These are phyloP conservation scores for Myxozyma mucilagina DNA, from an alignment of 805 yeast genomes.

Conservation along the genomic window DNA sequence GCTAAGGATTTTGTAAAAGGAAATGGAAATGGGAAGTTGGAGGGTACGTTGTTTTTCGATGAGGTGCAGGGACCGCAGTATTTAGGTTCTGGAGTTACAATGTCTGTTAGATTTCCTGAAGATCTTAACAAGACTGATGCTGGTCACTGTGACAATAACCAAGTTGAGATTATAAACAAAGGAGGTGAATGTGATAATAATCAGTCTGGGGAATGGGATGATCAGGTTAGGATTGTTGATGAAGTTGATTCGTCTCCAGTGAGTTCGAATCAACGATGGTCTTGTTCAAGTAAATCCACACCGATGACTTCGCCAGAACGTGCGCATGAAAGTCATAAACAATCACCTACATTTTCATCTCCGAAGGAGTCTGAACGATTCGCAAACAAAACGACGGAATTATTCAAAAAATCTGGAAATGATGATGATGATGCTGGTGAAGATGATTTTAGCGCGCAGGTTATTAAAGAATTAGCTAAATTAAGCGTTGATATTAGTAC, in stretches of 20 bases:
- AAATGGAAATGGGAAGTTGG: too few relatives aligned
- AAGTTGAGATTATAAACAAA: too few relatives aligned
- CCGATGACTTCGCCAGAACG: conserved; percentile 2
- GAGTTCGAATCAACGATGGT: neutral
- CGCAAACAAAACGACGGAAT: too few relatives aligned
- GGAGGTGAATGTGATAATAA: too few relatives aligned
- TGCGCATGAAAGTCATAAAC: neutral
- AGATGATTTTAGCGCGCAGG: too few relatives aligned
- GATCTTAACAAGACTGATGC: neutral
- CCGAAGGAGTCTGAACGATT: neutral
- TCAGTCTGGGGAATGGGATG: too few relatives aligned
- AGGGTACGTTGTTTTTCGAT: neutral
- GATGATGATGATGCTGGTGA: too few relatives aligned
- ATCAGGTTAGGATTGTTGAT: neutral
- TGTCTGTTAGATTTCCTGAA: neutral
- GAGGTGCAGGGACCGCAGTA: conserved; percentile 2
- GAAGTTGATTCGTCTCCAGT: neutral
- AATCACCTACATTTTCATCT: neutral
- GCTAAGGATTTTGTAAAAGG: neutral
- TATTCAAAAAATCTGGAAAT: too few relatives aligned
- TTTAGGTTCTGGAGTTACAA: neutral
- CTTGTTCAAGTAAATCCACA: neutral
- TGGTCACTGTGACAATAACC: too few relatives aligned
- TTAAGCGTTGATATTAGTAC: too few relatives aligned
- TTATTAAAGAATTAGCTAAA: too few relatives aligned